A percentile compares a stretch with the other conserved stretches of the same genome.
phyloP scores from a whole-genome alignment of 2,329 filamentous ascomycete genomes.

The Epichloe festucae region DNA sequence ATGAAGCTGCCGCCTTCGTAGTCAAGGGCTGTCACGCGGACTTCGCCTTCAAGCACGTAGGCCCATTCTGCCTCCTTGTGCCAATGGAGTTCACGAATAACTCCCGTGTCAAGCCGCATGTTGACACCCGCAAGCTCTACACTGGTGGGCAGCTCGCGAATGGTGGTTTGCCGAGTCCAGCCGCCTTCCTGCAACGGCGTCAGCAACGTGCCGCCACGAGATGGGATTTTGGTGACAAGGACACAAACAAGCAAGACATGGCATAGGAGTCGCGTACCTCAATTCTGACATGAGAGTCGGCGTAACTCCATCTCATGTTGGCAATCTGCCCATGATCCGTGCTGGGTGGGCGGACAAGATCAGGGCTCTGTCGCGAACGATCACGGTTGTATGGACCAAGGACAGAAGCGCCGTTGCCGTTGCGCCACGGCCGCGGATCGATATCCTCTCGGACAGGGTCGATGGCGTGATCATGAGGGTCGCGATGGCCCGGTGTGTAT shows the following conservation, averaged over 20 bases:
- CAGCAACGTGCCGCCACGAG: background rate
- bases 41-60: slow-evolving; percentile 57
- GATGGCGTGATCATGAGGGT: slow-evolving; percentile 49
- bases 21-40: slow-evolving; percentile 61
- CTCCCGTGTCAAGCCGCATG: slow-evolving; percentile 61
- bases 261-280: slow-evolving; percentile 30
- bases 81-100: slow-evolving; percentile 69
- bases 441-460: slow-evolving; percentile 46
- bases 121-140: slow-evolving; percentile 65
- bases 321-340: slow-evolving; percentile 59
- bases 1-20: slow-evolving; percentile 65
- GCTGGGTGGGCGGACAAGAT: slow-evolving; percentile 57
- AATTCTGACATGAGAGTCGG: slow-evolving; percentile 50
- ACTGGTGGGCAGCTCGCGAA: slow-evolving; percentile 50
- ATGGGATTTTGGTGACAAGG: background rate
- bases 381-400: slow-evolving; percentile 57
- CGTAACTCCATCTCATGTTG: slow-evolving; percentile 63
- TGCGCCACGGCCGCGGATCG: slow-evolving; percentile 53
- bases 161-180: slow-evolving; percentile 63
- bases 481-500: slow-evolving; percentile 45
- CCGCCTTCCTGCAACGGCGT: slow-evolving; percentile 46
- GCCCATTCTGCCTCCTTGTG: slow-evolving; percentile 73
- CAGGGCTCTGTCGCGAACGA: slow-evolving; percentile 56
- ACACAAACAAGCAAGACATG: background rate
- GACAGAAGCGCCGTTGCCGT: slow-evolving; percentile 51